phyloP scores from a whole-genome alignment of 2,329 filamentous ascomycete genomes.

The Fusarium sp. region DNA sequence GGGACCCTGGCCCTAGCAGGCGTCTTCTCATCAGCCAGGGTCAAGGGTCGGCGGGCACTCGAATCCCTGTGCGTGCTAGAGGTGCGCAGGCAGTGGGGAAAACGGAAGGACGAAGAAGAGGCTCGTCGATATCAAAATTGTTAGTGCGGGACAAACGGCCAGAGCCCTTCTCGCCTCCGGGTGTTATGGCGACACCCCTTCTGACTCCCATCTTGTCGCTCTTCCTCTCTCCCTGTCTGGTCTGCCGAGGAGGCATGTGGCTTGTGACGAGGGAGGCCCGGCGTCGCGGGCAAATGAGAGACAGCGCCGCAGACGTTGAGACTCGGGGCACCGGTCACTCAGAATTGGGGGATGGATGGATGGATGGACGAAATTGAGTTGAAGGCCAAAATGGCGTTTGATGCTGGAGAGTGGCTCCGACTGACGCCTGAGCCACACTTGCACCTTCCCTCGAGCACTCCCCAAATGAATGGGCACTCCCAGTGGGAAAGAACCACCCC shows the following conservation, averaged over 20 bases:
- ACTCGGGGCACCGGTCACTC: slow-evolving; percentile 10
- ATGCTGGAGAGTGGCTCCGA: slow-evolving; percentile 27
- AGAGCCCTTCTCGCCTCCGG: slow-evolving; percentile 21
- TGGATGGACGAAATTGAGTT: slow-evolving; percentile 8
- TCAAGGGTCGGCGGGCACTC: slow-evolving; percentile 31
- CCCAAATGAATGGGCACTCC: background rate
- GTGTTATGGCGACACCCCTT: slow-evolving; percentile 30
- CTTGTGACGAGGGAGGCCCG: slow-evolving; percentile 31
- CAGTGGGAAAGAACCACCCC: slow-evolving; percentile 7
- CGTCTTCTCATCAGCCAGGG: slow-evolving; percentile 27
- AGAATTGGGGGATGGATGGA: background rate
- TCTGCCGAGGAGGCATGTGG: slow-evolving; percentile 27
- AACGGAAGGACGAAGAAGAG: slow-evolving; percentile 22
- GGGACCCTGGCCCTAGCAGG: slow-evolving; percentile 27
- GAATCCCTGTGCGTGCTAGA: slow-evolving; percentile 20
- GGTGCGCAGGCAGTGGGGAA: slow-evolving; percentile 21
- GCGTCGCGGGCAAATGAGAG: slow-evolving; percentile 8
- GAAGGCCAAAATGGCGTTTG: slow-evolving; percentile 5
- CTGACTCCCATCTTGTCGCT: background rate
- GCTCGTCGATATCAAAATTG: slow-evolving; percentile 37
- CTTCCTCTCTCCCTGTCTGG: slow-evolving; percentile 10
- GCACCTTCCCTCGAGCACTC: background rate
- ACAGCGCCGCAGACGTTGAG: slow-evolving; percentile 6
- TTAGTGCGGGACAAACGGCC: slow-evolving; percentile 38
- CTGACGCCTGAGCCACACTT: slow-evolving; percentile 23